Base-by-base conservation (phyloP, 139 green algal genomes). In the Chloropicon primus region DNA sequence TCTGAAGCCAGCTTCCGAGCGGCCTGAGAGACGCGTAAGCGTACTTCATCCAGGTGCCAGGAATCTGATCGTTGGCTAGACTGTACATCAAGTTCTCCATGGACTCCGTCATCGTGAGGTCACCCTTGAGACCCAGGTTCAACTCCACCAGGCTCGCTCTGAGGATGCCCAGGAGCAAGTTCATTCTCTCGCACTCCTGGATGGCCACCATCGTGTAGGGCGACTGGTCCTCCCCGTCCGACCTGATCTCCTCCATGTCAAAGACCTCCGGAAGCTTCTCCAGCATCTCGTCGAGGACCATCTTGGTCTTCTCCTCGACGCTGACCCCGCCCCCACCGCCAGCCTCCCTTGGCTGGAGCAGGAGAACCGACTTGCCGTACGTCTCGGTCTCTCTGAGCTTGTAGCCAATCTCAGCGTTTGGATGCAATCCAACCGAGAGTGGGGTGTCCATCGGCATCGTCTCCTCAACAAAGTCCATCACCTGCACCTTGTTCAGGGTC, bases 341-440 rank as follows among this genome's bases (percentile, higher is more conserved):
- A 2, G 82, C 85, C 80, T 91, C 84, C 10, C 88, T 83, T 22
- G 89, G 89, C 85, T 94, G 88, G 75, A 96, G 85, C 76, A 85
- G 80, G 73, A 91, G 80, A 71, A 96, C 71, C 28, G 77, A 86
- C 54, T 75, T 85, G 80, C 91, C 94, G 10, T 80, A 72, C 0
- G 79, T 84, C 79, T 94, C 90, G 0, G 88, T 90, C 85, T 96
- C 91, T 24, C 89, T 87, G 73, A 96, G 89, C 81, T 92, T 91
- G 89, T 94, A 96, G 22, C 93, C 92, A 25, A 96, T 93, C 82
- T 96, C 93, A 1, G 93, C 93, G 78, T 97, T 97, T 73, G 92
- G 87, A 85, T 96, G 91, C 82, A 97, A 80, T 0, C 93, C 93
- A 78, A 95, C 96, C 0, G 92, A 89, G 0, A 91, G 71, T 0